Base-by-base conservation (phyloP, 768 basidiomycete genomes). In the Boletus sensibilis region DNA sequence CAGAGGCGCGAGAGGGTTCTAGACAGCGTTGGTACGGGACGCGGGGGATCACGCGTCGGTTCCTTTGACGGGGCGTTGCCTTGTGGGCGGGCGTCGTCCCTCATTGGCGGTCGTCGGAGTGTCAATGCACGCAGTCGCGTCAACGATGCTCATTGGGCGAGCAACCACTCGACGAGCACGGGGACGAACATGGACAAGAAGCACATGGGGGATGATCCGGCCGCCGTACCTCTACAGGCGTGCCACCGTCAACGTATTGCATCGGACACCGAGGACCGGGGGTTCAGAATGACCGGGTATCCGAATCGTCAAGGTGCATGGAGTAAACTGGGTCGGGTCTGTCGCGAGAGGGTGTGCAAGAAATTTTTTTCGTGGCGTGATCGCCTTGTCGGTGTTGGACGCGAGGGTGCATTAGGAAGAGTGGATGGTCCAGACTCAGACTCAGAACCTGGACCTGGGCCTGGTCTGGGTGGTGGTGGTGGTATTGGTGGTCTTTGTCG, bases 141-240 rank as follows among this genome's bases (percentile, higher is more conserved):
- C 23, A 16, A 35, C 38, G 41, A 38, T 52, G 39, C 2, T 16
- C 18, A 41, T 29, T 20, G 46, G 53, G 43, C 38, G n/a, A 21
- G 25, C 11, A 5, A 13, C 23, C 16, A 10, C 10, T 7, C 27
- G 31, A 25, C 37, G 1, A 44, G 42, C 29, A 47, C 27, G 40
- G 14, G n/a, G 12, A 21, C 16, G 21, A 34, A 41, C 33, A 9
- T 23, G 27, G 49, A 42, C 34, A 23, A 48, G 23, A 53, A 43
- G 55, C 18, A 44, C 1, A 8, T 10, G 20, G 44, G 4, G n/a
- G 37, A 54, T 56, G 65, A 57, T 65, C 68, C 65, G 60, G 39
- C 61, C 61, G 59, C 12, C 16, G 44, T 49, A 39, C n/a, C 27
- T 58, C 53, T 49, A 25, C 50, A 11, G 27, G 27, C 12, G 16